Evolutionary conservation across 768 basidiomycete genomes (phyloP), one percentile per base, ranked within the genome.

Genomic region (Hygrocybe punicea): DNA sequence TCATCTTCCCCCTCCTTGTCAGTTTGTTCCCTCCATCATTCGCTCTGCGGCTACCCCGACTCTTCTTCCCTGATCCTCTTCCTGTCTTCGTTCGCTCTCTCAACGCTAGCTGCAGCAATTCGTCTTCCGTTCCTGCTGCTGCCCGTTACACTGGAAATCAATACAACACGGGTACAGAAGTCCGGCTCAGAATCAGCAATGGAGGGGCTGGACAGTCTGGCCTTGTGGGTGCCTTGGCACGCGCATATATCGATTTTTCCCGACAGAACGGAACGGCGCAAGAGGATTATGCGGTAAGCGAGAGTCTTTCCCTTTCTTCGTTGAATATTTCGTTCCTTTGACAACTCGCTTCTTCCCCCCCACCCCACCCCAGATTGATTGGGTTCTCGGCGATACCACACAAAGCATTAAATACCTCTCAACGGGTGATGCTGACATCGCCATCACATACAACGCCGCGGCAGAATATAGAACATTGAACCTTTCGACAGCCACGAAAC

Each of bases 361-460:
- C n/a, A n/a, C n/a, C 10, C 37, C 46, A 21, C 11, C 53, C 11
- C 53, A 83, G 82, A 74, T 83, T 21, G 82, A 71, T 8, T 84
- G 83, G 83, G 79, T 79, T 63, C 68, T 83, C 23, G 81, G 80
- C 5, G 83, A 84, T 60, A 82, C 81, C 6, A 83, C 81, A 0
- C 71, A 82, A 52, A 81, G 78, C 56, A 67, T 84, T 1, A 67
- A 66, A 0, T 73, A 70, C 46, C 68, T 84, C 13, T 70, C 71
- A 0, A 66, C 70, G 3, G 78, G 78, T 13, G 63, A 66, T 2
- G 76, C 81, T 3, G 81, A 82, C 60, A 58, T 82, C 24, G 81
- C 80, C 0, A 71, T 83, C 29, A 82, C 81, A 2, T 83, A 84
- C 53, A 81, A 81, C 45, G 70, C 71, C 19, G 80, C 80, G 36